Conservation (phyloP, 257 asterid species). For the Euphrasia confusa region DNA sequence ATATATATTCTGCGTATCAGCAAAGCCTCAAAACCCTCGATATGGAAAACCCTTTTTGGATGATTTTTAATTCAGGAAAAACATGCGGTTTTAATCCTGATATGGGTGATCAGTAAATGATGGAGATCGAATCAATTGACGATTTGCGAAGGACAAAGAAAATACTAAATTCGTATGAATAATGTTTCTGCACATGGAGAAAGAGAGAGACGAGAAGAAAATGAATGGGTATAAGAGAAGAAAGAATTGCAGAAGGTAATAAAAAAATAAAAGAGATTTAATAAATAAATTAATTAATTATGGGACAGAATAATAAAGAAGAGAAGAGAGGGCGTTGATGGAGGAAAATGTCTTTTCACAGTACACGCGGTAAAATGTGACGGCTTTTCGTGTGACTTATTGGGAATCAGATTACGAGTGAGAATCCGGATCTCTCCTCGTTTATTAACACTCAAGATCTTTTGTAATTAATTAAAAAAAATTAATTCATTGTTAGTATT, state of each 20-base stretch:
- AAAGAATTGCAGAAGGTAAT: slow-evolving; percentile 5
- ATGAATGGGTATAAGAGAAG: slow-evolving; percentile 29
- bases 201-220: slow-evolving; percentile 13
- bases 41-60: slow-evolving; percentile 7
- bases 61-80: background rate
- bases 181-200: slow-evolving; percentile 4
- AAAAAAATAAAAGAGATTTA: slow-evolving; percentile 9
- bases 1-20: slow-evolving; percentile 1
- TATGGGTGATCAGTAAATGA: slow-evolving; percentile 26
- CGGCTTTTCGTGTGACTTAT: slow-evolving; percentile 22
- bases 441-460: too few species aligned
- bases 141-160: slow-evolving; percentile 22
- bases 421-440: too few species aligned
- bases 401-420: too few species aligned
- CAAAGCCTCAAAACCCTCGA: slow-evolving; percentile 25
- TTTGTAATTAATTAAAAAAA: too few species aligned
- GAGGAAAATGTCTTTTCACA: slow-evolving; percentile 18
- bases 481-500: too few species aligned
- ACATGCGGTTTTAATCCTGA: slow-evolving; percentile 13
- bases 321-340: slow-evolving; percentile 3
- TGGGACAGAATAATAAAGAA: slow-evolving; percentile 3
- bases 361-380: slow-evolving; percentile 24
- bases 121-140: slow-evolving; percentile 26
- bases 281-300: background rate
- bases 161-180: slow-evolving; percentile 18